Base-by-base conservation (phyloP, 257 asterid species). In the Coffea eugenioides region DNA sequence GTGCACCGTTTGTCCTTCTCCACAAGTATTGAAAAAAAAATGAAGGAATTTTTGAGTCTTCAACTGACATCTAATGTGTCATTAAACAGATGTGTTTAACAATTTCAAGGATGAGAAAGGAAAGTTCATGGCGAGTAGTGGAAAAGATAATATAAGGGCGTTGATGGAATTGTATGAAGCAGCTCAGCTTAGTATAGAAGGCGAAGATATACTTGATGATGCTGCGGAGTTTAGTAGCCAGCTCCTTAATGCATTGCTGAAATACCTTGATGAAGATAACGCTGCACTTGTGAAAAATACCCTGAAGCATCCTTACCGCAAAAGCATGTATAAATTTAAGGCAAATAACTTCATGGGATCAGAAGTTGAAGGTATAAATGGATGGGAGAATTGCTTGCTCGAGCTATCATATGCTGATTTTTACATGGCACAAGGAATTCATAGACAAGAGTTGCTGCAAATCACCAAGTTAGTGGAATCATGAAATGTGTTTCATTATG, bases 161-260 rank as follows among this genome's bases (percentile, higher is more conserved):
- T 54, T 88, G 79, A 39, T 86, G 79, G 86, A 61, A 74, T 27
- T 91, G 36, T 88, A 85, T 70, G 95, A 89, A 80, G 95, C 92
- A 8, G 23, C 89, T 14, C 93, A 91, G 25, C 48, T 91, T 20
- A 68, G 87, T 31, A 65, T 87, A 4, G 88, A 88, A 71, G 90
- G 84, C 49, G 97, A 90, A 86, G 41, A 71, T 12, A 70, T 85
- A 62, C 86, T 92, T 23, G 86, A 87, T 23, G 89, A 87, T 69
- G 91, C 91, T 72, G 84, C 76, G 54, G 62, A 67, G 18, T 88
- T 89, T 43, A 82, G 87, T 80, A 64, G 59, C 56, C 69, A 73
- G 14, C 15, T 70, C 21, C 84, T 87, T 1, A 64, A 23, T 20
- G 77, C 59, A 65, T 48, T 67, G 57, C 7, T 78, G 5, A 31